phyloP scores from a whole-genome alignment of 1,139 yeast genomes.

The Yamadazyma kanchanaburiensis region DNA sequence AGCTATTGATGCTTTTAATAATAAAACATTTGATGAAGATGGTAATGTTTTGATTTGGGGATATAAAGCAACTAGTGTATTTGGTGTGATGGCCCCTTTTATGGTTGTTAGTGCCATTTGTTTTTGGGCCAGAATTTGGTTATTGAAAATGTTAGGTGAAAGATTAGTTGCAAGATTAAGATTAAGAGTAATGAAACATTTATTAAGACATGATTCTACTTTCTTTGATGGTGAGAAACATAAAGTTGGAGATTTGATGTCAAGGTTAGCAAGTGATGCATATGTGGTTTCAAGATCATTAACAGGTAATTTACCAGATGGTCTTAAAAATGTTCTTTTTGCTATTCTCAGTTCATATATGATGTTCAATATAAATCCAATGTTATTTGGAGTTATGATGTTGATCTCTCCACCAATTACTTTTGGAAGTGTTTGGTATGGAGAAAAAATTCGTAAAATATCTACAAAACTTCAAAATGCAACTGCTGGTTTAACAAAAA shows the following conservation, averaged over 20 bases:
- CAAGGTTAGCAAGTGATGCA: constrained; percentile 53
- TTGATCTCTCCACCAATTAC: constrained; percentile 53
- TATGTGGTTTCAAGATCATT: constrained; percentile 48
- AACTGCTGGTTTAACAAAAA: constrained; percentile 46
- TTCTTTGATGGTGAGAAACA: constrained; percentile 52
- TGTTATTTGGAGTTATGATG: constrained; percentile 47
- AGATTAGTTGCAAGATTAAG: constrained; percentile 46
- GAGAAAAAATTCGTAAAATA: constrained; percentile 42
- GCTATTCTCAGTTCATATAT: constrained; percentile 44
- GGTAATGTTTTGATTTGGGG: constrained; percentile 47
- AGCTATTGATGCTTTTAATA: constrained; percentile 43
- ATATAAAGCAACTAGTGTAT: constrained; percentile 39
- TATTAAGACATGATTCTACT: constrained; percentile 49
- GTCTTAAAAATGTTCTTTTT: constrained; percentile 44
- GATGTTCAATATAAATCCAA: constrained; percentile 46
- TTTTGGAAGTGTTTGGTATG: constrained; percentile 49
- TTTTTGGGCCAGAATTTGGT: constrained; percentile 51
- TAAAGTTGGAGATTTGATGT: constrained; percentile 54
- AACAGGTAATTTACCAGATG: constrained; percentile 47
- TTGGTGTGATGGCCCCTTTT: constrained; percentile 44
- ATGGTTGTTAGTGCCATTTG: constrained; percentile 44
- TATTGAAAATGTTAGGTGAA: constrained; percentile 43
- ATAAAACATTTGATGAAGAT: constrained; percentile 32
- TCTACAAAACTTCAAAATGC: constrained; percentile 46
- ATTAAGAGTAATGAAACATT: constrained; percentile 45